Conservation (phyloP, 1,139 yeast species). For the Suhomyces guaymorum region DNA sequence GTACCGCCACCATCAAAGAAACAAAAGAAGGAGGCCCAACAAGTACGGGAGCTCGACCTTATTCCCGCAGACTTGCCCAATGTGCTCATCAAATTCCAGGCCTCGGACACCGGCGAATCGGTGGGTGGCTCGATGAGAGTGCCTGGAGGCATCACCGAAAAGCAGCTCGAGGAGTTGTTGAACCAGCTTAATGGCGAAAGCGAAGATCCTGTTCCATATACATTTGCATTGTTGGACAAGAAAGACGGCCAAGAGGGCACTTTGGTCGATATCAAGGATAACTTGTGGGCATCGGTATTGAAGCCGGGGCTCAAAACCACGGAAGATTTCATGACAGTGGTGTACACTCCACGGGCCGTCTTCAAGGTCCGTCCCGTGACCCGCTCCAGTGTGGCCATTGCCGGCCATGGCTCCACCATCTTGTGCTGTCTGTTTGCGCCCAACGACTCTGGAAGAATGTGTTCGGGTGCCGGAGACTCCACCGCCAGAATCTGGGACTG, state of each 20-base stretch:
- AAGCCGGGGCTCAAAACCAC: conserved; percentile 87
- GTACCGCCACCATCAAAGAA: conserved; percentile 93
- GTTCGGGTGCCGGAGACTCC: conserved; percentile 95
- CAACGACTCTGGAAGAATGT: conserved; percentile 79
- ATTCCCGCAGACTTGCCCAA: conserved; percentile 82
- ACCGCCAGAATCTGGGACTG: conserved; percentile 99
- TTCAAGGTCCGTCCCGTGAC: conserved; percentile 92
- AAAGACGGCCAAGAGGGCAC: conserved; percentile 27
- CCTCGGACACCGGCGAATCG: conserved; percentile 90
- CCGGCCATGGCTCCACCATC: conserved; percentile 95
- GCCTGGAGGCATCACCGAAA: conserved; percentile 85
- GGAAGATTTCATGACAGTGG: conserved; percentile 88
- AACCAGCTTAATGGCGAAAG: conserved; percentile 66
- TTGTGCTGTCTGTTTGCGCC: conserved; percentile 94
- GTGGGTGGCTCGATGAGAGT: conserved; percentile 86
- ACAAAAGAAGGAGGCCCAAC: conserved; percentile 82
- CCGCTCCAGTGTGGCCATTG: conserved; percentile 85
- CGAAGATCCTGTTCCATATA: conserved; percentile 89
- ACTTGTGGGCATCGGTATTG: conserved; percentile 74
- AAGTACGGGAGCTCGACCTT: conserved; percentile 71
- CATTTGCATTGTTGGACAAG: conserved; percentile 67
- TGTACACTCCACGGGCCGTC: conserved; percentile 92
- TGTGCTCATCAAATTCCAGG: conserved; percentile 86
- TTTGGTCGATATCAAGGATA: conserved; percentile 70
- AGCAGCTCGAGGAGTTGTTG: conserved; percentile 83